Conservation (phyloP, 2,329 filamentous ascomycete species). For the Thelonectria rubi region DNA sequence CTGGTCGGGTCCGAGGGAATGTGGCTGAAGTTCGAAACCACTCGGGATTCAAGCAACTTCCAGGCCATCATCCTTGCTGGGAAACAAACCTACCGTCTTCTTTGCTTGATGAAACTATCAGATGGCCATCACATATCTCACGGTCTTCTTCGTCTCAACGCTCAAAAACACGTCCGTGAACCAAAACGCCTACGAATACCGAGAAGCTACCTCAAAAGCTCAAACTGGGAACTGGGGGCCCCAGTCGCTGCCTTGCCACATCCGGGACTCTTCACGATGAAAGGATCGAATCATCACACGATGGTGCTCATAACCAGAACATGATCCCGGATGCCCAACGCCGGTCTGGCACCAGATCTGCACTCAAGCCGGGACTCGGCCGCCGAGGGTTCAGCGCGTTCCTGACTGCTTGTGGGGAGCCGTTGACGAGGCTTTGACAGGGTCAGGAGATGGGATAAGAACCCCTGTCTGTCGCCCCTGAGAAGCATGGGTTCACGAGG, state of each 20-base stretch:
- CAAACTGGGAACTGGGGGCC: neutral
- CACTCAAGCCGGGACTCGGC: constrained; percentile 5
- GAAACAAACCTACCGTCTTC: neutral
- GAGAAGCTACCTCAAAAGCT: neutral
- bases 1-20: constrained; percentile 1
- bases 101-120: neutral
- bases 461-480: constrained; percentile 18
- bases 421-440: constrained; percentile 22
- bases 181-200: neutral
- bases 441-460: constrained; percentile 17
- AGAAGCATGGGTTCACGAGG: constrained; percentile 7
- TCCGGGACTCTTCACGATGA: constrained; percentile 9
- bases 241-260: constrained; percentile 6
- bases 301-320: constrained; percentile 8
- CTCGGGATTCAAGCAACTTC: neutral
- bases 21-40: constrained; percentile 13
- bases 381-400: neutral
- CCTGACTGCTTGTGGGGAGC: constrained; percentile 17
- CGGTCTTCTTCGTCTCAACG: neutral
- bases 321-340: constrained; percentile 4
- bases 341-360: constrained; percentile 1
- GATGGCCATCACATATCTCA: constrained; percentile 10
- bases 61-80: neutral
- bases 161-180: constrained; percentile 6
- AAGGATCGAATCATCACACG: constrained; percentile 24